These are phyloP conservation scores for Emericellopsis cladophorae DNA, from an alignment of 2,329 filamentous ascomycete species.

Conservation along the genomic window DNA sequence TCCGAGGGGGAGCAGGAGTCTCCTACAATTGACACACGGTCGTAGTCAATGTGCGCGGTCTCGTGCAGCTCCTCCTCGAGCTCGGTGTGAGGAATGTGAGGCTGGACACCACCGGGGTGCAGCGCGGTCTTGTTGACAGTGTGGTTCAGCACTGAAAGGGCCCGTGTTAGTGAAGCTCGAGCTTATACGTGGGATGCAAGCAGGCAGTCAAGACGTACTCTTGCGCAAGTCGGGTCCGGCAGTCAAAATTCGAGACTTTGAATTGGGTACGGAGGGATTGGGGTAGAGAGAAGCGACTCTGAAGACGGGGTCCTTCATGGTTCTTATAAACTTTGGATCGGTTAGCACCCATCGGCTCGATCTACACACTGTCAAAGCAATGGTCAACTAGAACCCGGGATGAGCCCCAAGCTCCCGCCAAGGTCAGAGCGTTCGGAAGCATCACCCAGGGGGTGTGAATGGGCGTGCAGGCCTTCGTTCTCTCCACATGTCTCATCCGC, in stretches of 20 bases:
- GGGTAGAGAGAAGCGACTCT: constrained; percentile 23
- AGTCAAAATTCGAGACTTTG: constrained; percentile 21
- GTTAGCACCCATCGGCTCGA: background rate
- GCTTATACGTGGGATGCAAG: background rate
- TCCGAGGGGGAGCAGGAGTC: background rate
- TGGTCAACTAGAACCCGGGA: background rate
- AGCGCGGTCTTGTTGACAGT: constrained; percentile 84
- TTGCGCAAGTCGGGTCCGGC: constrained; percentile 25
- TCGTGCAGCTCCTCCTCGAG: constrained; percentile 95
- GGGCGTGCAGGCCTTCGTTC: background rate
- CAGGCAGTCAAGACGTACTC: constrained; percentile 18
- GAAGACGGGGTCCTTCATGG: constrained; percentile 26
- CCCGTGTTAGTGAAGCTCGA: background rate
- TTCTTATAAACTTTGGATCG: constrained; percentile 19
- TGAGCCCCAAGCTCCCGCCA: no score
- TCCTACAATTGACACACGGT: constrained; percentile 91
- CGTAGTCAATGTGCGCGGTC: constrained; percentile 97
- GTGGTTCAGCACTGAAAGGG: constrained; percentile 6
- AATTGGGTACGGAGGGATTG: constrained; percentile 14
- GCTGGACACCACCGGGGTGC: constrained; percentile 83
- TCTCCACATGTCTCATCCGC: background rate
- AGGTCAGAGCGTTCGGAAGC: constrained; percentile 1
- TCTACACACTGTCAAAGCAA: background rate
- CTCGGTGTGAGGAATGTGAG: constrained; percentile 81
- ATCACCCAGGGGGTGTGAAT: background rate